phyloP scores from a whole-genome alignment of 768 basidiomycete species.

The Mrakia hoshinonis region DNA sequence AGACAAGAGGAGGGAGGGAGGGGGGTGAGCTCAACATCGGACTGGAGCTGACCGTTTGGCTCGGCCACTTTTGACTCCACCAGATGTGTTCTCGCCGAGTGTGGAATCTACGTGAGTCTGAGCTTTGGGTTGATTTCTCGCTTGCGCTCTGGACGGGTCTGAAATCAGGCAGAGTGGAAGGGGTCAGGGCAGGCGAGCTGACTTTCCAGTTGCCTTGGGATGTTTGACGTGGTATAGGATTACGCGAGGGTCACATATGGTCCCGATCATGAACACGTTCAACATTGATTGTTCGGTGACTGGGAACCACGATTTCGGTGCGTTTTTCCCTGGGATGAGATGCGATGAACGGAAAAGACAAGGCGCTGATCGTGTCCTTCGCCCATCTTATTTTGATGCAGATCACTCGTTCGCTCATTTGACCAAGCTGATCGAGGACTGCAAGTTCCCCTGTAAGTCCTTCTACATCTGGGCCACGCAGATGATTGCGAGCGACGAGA shows the following conservation, averaged over 20 bases:
- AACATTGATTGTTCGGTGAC: conserved; percentile 12
- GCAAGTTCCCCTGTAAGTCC: conserved; percentile 52
- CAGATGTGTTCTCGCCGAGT: conserved; percentile 64
- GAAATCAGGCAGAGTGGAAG: too few relatives aligned
- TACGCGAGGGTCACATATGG: conserved; percentile 24
- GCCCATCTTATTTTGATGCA: background rate
- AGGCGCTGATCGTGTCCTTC: background rate
- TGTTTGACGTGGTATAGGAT: conserved; percentile 4
- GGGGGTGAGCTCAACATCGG: background rate
- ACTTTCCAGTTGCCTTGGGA: background rate
- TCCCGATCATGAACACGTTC: conserved; percentile 20
- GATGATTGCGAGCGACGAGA: too few relatives aligned
- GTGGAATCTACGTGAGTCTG: conserved; percentile 46
- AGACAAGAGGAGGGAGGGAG: background rate
- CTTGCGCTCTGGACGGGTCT: too few relatives aligned
- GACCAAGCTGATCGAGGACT: conserved; percentile 55
- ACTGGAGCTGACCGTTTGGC: background rate
- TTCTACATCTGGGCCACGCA: too few relatives aligned
- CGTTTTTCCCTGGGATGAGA: conserved; percentile 30
- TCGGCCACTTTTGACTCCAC: background rate
- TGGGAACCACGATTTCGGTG: conserved; percentile 72
- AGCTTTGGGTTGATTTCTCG: too few relatives aligned
- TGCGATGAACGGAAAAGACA: too few relatives aligned
- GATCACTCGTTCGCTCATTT: conserved; percentile 38
- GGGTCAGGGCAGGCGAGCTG: background rate